phyloP scores from a whole-genome alignment of 164 flowering plant species.

The Paratinospora sagittata region DNA sequence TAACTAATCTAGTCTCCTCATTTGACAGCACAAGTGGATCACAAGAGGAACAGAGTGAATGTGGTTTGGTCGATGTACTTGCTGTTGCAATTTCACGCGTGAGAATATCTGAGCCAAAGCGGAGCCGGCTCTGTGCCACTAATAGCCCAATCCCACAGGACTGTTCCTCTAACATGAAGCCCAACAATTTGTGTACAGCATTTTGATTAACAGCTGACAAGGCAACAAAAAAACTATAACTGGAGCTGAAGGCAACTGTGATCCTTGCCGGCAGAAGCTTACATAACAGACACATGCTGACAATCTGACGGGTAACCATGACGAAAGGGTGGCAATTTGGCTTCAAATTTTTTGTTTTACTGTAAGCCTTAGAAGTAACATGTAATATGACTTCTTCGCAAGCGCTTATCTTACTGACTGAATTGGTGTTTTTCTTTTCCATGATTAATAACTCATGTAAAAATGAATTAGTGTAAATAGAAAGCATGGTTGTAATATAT shows the following conservation, averaged over 20 bases:
- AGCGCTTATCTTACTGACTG: background rate
- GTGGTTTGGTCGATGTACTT: constrained; percentile 67
- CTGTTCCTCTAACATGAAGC: constrained; percentile 68
- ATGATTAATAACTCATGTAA: background rate
- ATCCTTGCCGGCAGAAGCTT: background rate
- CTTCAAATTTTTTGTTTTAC: background rate
- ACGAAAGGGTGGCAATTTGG: background rate
- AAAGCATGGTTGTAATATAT: background rate
- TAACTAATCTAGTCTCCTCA: constrained; percentile 10
- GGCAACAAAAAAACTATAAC: background rate
- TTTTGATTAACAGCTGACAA: constrained; percentile 44
- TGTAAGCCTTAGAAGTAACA: background rate
- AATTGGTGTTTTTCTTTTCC: background rate
- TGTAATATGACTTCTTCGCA: background rate
- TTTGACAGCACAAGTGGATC: constrained; percentile 23
- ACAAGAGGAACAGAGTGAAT: constrained; percentile 52
- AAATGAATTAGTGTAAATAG: background rate
- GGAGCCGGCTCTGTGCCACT: constrained; percentile 70
- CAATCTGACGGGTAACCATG: background rate
- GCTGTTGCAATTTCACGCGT: constrained; percentile 80
- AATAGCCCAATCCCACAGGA: constrained; percentile 61
- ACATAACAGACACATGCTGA: background rate
- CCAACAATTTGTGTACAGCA: constrained; percentile 86
- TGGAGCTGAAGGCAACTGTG: constrained; percentile 2
- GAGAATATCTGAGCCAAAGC: constrained; percentile 77